Evolutionary conservation across 2,329 filamentous ascomycete species (phyloP).

Genomic region (Huntiella omanensis): DNA sequence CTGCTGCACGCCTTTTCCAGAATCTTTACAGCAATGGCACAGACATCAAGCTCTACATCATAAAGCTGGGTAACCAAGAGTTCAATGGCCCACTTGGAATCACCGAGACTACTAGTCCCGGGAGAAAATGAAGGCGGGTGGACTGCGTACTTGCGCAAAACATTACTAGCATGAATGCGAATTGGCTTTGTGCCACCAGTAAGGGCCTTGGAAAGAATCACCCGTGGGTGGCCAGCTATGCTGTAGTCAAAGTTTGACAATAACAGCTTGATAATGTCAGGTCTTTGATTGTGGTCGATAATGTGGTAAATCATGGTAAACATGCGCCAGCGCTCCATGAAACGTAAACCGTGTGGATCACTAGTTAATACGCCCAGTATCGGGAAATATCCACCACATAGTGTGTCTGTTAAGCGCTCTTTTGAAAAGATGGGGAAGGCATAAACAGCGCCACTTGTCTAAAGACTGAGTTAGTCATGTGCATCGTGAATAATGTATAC

Average conservation of each 20-base stretch:
- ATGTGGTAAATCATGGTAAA: constrained; percentile 99
- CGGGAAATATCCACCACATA: constrained; percentile 85
- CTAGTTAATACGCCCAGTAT: constrained; percentile 77
- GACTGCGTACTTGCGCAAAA: constrained; percentile 71
- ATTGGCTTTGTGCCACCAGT: constrained; percentile 84
- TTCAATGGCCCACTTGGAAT: constrained; percentile 90
- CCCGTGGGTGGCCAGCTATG: constrained; percentile 69
- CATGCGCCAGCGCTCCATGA: constrained; percentile 92
- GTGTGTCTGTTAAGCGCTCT: constrained; percentile 65
- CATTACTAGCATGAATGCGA: constrained; percentile 72
- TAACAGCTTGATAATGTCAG: constrained; percentile 76
- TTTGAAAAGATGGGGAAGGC: constrained; percentile 76
- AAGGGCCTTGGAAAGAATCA: constrained; percentile 83
- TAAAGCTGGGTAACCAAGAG: constrained; percentile 96
- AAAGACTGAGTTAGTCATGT: background rate
- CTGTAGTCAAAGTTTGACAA: constrained; percentile 86
- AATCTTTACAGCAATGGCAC: constrained; percentile 89
- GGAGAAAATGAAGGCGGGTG: constrained; percentile 17
- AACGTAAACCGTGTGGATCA: constrained; percentile 63
- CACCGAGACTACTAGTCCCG: constrained; percentile 17
- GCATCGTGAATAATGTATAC: background rate
- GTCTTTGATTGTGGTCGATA: constrained; percentile 72
- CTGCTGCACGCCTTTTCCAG: constrained; percentile 93
- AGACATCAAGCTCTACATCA: constrained; percentile 91
- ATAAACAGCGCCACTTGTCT: constrained; percentile 58